Base-by-base conservation (phyloP, 208 protist species). In the Wallacemonas sp. region DNA sequence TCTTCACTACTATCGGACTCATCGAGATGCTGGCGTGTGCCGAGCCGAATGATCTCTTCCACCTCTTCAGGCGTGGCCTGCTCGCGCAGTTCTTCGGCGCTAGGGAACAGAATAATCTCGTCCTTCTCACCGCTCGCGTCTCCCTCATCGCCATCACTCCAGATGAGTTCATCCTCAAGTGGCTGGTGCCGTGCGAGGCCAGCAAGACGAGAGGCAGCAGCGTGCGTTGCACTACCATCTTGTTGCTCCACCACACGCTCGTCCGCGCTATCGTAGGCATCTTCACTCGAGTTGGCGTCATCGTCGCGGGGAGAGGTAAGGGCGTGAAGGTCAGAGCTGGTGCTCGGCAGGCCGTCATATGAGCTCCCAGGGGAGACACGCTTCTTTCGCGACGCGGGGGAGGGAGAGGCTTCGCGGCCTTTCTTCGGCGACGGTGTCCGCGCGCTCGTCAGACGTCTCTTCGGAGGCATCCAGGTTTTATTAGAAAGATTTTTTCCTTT, bases 1-100 rank as follows among this genome's bases (percentile, higher is more conserved):
- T 96, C 92, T 61, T 98, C 93, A 71, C 88, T 94, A 63, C 88
- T 94, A 76, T 96, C 91, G 17, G 72, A 83, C 71, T 96, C 88
- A 5, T 93, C 88, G 11, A 91, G 65, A 36, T 86, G 80, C 73
- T 94, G 88, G 12, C 69, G 83, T 15, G 77, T 84, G 15, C 91
- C 91, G 9, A 96, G 64, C 19, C 78, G 86, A 49, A 96, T 71
- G 21, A 92, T 63, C 17, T 73, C 67, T 1, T 68, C 66, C 11
- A 39, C 51, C 11, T 66, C 64, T 11, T 34, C 11, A 1, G 15
- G 24, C 41, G 63, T 47, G 6, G 45, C 54, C 19, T 54, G 30
- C 17, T 73, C 42, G 2, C 46, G 28, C 2, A 96, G 72, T 3
- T 92, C 84, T 49, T 93, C 79, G 9, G 91, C 84, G 70, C 93